Percentiles rank a stretch among this genome's conserved stretches.
Evolutionary conservation across 805 yeast genomes (phyloP).

Genomic region (Lachancea sp.): DNA sequence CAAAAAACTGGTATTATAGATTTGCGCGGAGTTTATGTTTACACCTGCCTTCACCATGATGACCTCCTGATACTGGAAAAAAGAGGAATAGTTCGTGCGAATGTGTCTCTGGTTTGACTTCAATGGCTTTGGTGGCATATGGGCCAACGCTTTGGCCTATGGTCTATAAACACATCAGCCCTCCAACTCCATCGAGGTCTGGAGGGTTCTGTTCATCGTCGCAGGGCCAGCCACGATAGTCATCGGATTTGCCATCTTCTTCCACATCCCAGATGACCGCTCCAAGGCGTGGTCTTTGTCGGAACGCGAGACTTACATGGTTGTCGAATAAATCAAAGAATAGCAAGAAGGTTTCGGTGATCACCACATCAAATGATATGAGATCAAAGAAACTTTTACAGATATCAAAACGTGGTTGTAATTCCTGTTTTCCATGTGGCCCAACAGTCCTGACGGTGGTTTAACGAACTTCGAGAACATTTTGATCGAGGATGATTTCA

Average conservation of each 20-base stretch:
- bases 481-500: constrained; percentile 34
- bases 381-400: constrained; percentile 43
- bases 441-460: constrained; percentile 50
- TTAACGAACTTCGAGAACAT: constrained; percentile 44
- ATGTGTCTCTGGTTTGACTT: constrained; percentile 37
- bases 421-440: constrained; percentile 36
- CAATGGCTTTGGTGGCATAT: constrained; percentile 38
- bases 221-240: constrained; percentile 53
- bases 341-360: constrained; percentile 57
- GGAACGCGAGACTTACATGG: constrained; percentile 39
- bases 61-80: constrained; percentile 49
- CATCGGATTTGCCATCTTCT: constrained; percentile 40
- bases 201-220: constrained; percentile 56
- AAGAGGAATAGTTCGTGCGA: constrained; percentile 36
- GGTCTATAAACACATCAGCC: constrained; percentile 36
- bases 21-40: too few relatives aligned
- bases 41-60: constrained; percentile 48
- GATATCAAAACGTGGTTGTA: constrained; percentile 47
- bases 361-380: constrained; percentile 47
- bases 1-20: too few relatives aligned
- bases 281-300: constrained; percentile 41
- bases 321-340: constrained; percentile 46
- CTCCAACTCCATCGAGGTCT: constrained; percentile 41
- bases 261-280: constrained; percentile 57
- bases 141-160: constrained; percentile 48